These are phyloP conservation scores for Carallia brachiata DNA, from an alignment of 345 rosid genomes.

Conservation along the genomic window DNA sequence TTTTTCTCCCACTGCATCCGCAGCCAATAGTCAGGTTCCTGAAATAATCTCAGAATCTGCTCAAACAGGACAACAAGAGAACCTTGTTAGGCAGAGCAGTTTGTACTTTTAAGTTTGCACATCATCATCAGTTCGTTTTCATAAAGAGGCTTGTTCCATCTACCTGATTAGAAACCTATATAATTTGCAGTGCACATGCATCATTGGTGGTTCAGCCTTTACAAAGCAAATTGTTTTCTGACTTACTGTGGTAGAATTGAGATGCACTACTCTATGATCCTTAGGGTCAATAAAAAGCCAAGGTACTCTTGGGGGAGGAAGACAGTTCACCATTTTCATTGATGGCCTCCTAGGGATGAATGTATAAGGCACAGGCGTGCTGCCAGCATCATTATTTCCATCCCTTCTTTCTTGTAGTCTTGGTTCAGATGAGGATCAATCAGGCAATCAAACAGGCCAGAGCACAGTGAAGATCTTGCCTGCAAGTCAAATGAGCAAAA, in stretches of 20 bases:
- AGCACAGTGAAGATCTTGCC: slow-evolving; percentile 33
- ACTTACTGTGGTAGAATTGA: no score
- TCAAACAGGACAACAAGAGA: slow-evolving; percentile 8
- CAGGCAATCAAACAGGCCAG: slow-evolving; percentile 24
- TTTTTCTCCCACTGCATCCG: slow-evolving; percentile 28
- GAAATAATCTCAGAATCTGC: slow-evolving; percentile 34
- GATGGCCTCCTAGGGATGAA: slow-evolving; percentile 39
- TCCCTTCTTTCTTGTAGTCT: slow-evolving; percentile 35
- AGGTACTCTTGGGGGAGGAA: neutral
- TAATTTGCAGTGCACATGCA: no score
- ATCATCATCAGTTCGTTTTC: neutral
- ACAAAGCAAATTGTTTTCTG: no score
- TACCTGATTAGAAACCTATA: no score
- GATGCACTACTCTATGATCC: no score
- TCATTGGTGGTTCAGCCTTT: no score
- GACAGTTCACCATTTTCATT: slow-evolving; percentile 28
- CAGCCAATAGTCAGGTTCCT: slow-evolving; percentile 29
- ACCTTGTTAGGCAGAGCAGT: neutral
- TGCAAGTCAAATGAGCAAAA: slow-evolving; percentile 19
- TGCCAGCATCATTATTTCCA: slow-evolving; percentile 32
- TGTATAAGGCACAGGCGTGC: slow-evolving; percentile 37
- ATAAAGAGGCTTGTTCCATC: neutral
- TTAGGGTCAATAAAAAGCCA: no score
- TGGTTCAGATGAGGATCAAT: slow-evolving; percentile 34
- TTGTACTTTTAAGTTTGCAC: neutral